Conservation (phyloP, 306 rosid species). For the Neltuma alba region DNA sequence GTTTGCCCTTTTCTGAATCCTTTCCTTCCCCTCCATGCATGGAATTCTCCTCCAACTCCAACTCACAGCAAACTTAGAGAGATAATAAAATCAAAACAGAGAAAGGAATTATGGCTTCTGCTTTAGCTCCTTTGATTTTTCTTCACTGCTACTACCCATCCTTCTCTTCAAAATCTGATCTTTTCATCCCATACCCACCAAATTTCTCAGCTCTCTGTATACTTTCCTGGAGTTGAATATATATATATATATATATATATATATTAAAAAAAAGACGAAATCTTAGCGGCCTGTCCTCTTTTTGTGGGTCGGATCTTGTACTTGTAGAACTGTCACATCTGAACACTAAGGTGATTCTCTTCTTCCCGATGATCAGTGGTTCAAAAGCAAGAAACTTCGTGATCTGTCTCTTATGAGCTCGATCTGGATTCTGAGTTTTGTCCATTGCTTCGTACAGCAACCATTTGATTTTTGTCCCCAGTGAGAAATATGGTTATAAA, state of each 20-base stretch:
- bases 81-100: slow-evolving; percentile 25
- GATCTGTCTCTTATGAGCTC: slow-evolving; percentile 52
- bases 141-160: slow-evolving; percentile 32
- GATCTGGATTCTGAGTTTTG: slow-evolving; percentile 47
- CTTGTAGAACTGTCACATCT: slow-evolving; percentile 78
- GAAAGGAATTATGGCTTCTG: slow-evolving; percentile 42
- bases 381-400: slow-evolving; percentile 48
- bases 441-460: slow-evolving; percentile 22
- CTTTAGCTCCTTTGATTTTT: slow-evolving; percentile 49
- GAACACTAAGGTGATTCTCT: slow-evolving; percentile 51
- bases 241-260: too few species aligned
- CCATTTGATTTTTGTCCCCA: slow-evolving; percentile 11
- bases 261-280: slow-evolving; percentile 35
- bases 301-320: slow-evolving; percentile 82
- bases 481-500: slow-evolving; percentile 35
- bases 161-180: slow-evolving; percentile 45
- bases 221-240: neutral
- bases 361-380: slow-evolving; percentile 36
- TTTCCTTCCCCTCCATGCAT: slow-evolving; percentile 82
- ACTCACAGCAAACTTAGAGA: slow-evolving; percentile 42
- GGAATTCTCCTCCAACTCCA: slow-evolving; percentile 87
- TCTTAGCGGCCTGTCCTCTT: slow-evolving; percentile 42
- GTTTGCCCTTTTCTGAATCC: slow-evolving; percentile 36
- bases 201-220: slow-evolving; percentile 39
- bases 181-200: slow-evolving; percentile 30